Evolutionary conservation across 805 yeast species (phyloP).

Genomic region (Kodamaea jinghongensis): DNA sequence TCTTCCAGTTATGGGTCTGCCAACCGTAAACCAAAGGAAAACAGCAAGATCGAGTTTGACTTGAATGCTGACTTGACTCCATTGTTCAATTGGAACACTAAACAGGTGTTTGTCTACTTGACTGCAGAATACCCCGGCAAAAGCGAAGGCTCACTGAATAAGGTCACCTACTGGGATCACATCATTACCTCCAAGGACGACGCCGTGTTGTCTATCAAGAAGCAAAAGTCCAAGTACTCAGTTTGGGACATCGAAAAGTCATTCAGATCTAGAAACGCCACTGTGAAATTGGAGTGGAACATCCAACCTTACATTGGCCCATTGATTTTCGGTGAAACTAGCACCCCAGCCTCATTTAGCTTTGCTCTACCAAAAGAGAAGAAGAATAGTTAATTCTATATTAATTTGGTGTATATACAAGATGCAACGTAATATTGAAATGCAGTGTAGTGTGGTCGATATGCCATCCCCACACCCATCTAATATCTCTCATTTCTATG

Average conservation of each 20-base stretch:
- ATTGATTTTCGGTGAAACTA: slow-evolving; percentile 60
- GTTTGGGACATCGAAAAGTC: slow-evolving; percentile 80
- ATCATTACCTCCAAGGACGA: slow-evolving; percentile 60
- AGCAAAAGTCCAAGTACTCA: slow-evolving; percentile 68
- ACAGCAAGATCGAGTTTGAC: slow-evolving; percentile 68
- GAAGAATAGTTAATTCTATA: slow-evolving; percentile 7
- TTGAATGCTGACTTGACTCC: slow-evolving; percentile 70
- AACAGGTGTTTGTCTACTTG: slow-evolving; percentile 88
- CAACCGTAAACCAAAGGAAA: slow-evolving; percentile 70
- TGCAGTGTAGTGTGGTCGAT: too few species aligned
- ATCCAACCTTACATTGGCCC: slow-evolving; percentile 91
- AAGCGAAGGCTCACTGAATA: slow-evolving; percentile 45
- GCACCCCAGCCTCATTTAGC: slow-evolving; percentile 23
- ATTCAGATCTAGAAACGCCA: slow-evolving; percentile 62
- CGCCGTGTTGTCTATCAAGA: slow-evolving; percentile 53
- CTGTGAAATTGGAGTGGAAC: slow-evolving; percentile 78
- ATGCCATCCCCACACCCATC: too few species aligned
- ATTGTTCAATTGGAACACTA: slow-evolving; percentile 94
- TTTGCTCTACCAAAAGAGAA: slow-evolving; percentile 26
- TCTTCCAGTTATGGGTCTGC: slow-evolving; percentile 68
- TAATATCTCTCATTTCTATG: slow-evolving; percentile 2
- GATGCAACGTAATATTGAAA: neutral
- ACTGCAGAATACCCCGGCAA: slow-evolving; percentile 76
- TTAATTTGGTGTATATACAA: too few species aligned
- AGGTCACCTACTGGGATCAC: slow-evolving; percentile 88